phyloP scores from a whole-genome alignment of 306 rosid species.

The Vigna unguiculata region DNA sequence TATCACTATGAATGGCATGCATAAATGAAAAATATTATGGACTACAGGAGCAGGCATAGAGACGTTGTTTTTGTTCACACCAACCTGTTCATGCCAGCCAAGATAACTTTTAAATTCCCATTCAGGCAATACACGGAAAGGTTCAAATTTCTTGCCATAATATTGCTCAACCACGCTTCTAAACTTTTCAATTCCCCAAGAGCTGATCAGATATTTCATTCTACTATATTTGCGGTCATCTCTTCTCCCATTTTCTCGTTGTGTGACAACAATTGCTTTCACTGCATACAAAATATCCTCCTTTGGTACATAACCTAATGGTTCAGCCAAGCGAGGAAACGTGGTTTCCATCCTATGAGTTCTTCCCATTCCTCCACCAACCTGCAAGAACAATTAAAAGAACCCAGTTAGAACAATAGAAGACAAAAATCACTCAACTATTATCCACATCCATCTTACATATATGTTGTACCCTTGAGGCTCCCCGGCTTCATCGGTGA shows the following conservation, averaged over 20 bases:
- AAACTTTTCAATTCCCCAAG: conserved; percentile 98
- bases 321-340: conserved; percentile 89
- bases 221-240: conserved; percentile 97
- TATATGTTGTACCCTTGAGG: conserved; percentile 93
- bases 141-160: conserved; percentile 91
- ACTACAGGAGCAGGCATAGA: conserved; percentile 27
- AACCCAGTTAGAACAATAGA: conserved; percentile 30
- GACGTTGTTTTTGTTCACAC: conserved; percentile 37
- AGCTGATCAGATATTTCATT: conserved; percentile 89
- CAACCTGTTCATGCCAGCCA: conserved; percentile 99
- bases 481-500: conserved; percentile 77
- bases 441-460: conserved; percentile 60
- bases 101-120: conserved; percentile 95
- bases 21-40: conserved; percentile 28
- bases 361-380: conserved; percentile 99
- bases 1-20: conserved; percentile 5
- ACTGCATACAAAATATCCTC: conserved; percentile 93
- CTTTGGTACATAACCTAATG: conserved; percentile 92
- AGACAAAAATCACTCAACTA: conserved; percentile 31
- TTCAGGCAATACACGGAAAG: conserved; percentile 77
- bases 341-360: conserved; percentile 89
- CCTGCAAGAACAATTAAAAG: conserved; percentile 63
- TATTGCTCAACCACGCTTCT: conserved; percentile 79
- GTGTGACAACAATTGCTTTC: conserved; percentile 95
- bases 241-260: conserved; percentile 95